Conservation (phyloP, 2,329 filamentous ascomycete genomes). For the Colletotrichum sp. region DNA sequence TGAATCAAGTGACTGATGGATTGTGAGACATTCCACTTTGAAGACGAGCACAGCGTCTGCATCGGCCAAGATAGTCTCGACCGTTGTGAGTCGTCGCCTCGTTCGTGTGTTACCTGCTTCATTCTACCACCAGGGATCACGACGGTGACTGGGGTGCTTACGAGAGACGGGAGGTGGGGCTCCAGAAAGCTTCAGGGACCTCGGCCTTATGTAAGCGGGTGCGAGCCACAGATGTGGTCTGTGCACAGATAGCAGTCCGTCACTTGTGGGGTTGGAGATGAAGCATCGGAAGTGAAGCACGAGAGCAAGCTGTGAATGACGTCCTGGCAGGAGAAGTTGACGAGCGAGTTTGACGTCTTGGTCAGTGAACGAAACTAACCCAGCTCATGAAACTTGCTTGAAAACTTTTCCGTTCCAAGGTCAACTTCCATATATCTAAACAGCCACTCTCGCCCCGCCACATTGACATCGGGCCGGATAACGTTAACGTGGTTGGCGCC, state of each 20-base stretch:
- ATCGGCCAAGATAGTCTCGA: background rate
- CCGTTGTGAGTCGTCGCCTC: background rate
- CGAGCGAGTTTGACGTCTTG: background rate
- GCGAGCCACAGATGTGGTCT: background rate
- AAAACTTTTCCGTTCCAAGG: background rate
- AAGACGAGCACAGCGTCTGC: background rate
- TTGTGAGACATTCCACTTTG: constrained; percentile 21
- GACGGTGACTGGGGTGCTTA: background rate
- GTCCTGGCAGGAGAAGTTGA: background rate
- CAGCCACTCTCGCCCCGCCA: constrained; percentile 6
- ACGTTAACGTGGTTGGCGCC: constrained; percentile 3
- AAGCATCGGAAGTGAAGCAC: background rate
- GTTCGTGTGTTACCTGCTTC: background rate
- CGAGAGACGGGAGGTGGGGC: background rate
- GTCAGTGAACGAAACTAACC: background rate
- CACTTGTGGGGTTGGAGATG: background rate
- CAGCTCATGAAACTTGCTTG: background rate
- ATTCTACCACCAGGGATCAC: background rate
- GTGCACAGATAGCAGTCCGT: background rate
- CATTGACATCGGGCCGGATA: constrained; percentile 7
- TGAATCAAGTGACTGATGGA: constrained; percentile 24
- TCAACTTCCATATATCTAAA: background rate
- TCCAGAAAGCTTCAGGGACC: background rate
- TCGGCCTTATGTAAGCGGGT: background rate
- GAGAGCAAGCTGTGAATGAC: background rate